Evolutionary conservation across 2,329 filamentous ascomycete genomes (phyloP).

Genomic region (Escovopsis sp.): DNA sequence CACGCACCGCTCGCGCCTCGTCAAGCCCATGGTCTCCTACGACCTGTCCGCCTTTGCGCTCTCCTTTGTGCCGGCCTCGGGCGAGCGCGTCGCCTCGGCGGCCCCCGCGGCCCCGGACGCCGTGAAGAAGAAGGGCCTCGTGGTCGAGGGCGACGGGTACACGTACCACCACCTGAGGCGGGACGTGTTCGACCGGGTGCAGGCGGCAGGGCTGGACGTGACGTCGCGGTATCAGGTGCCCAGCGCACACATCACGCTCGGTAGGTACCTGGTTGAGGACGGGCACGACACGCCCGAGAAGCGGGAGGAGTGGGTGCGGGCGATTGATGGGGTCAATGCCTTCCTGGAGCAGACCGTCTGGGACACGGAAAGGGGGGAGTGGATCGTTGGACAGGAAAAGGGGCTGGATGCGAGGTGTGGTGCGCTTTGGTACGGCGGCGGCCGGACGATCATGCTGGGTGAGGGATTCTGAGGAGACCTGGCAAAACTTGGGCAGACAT

Average conservation of each 20-base stretch:
- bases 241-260: conserved; percentile 79
- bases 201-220: conserved; percentile 50
- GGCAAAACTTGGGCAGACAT: conserved; percentile 3
- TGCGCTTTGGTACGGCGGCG: conserved; percentile 75
- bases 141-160: conserved; percentile 46
- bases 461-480: conserved; percentile 38
- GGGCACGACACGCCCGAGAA: conserved; percentile 47
- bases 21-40: conserved; percentile 71
- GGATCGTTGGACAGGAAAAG: conserved; percentile 75
- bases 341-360: conserved; percentile 62
- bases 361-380: conserved; percentile 32
- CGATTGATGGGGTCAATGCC: conserved; percentile 61
- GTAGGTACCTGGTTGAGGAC: conserved; percentile 54
- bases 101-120: conserved; percentile 23
- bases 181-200: conserved; percentile 53
- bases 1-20: conserved; percentile 54
- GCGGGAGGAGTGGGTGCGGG: conserved; percentile 49
- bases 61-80: conserved; percentile 69
- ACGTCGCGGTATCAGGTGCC: conserved; percentile 76
- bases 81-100: conserved; percentile 33
- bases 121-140: conserved; percentile 6
- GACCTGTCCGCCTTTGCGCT: conserved; percentile 76
- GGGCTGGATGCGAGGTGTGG: conserved; percentile 66
- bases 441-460: conserved; percentile 50
- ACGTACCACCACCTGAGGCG: conserved; percentile 84